Percentiles rank a stretch among this genome's conserved stretches.
Conservation (phyloP, 208 protist species). For the Crithidia acanthocephali region DNA sequence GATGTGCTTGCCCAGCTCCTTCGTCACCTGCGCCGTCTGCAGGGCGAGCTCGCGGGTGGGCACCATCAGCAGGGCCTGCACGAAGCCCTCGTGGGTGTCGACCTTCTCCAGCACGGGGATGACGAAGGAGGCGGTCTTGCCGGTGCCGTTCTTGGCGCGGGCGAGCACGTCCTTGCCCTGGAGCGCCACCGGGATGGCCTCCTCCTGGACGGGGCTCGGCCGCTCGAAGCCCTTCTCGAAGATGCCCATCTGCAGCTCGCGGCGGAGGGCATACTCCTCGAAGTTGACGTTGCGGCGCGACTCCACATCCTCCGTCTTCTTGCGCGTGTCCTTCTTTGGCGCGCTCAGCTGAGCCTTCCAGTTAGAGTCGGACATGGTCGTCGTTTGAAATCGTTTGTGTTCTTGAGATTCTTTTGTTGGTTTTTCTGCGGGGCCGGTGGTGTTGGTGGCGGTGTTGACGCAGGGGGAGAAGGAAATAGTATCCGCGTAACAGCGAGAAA, state of each 20-base stretch:
- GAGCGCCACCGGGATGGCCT: conserved; percentile 98
- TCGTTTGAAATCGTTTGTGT: conserved; percentile 12
- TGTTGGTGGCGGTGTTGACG: not conserved
- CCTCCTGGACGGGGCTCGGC: conserved; percentile 98
- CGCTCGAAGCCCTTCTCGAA: conserved; percentile 99
- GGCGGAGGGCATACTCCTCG: conserved; percentile 98
- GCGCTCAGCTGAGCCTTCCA: conserved; percentile 84
- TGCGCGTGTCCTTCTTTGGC: conserved; percentile 84
- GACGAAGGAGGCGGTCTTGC: conserved; percentile 99
- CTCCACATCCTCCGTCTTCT: conserved; percentile 98
- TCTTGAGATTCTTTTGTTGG: conserved; percentile 17
- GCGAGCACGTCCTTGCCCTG: conserved; percentile 97
- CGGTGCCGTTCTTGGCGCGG: conserved; percentile 99
- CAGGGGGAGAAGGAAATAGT: too few relatives aligned
- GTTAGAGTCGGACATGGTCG: conserved; percentile 71
- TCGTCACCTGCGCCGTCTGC: conserved; percentile 98
- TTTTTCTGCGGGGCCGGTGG: conserved; percentile 6
- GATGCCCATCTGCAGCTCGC: conserved; percentile 99
- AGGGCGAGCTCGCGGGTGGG: conserved; percentile 99
- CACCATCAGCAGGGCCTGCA: conserved; percentile 99
- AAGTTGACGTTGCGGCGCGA: conserved; percentile 98
- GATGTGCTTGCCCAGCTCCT: conserved; percentile 98
- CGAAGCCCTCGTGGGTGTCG: conserved; percentile 88
- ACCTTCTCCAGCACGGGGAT: conserved; percentile 98
- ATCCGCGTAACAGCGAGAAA: too few relatives aligned